A percentile compares a stretch with the other conserved stretches of the same genome.
Conservation (phyloP, 2,329 filamentous ascomycete genomes). For the Exophiala lecanii-corni region DNA sequence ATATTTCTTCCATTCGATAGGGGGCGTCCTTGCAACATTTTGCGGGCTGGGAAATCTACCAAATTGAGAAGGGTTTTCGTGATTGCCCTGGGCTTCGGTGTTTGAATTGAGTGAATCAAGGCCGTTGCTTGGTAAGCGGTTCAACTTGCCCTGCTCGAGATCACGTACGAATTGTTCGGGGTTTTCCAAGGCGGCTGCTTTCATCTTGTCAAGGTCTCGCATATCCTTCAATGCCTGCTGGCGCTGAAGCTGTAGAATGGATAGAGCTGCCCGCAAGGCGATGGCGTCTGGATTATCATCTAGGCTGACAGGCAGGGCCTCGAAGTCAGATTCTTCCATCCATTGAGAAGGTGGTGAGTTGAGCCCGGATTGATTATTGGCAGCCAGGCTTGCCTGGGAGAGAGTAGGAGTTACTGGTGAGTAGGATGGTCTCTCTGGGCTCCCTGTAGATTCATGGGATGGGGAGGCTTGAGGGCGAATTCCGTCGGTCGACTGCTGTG, state of each 20-base stretch:
- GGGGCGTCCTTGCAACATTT: conserved; percentile 77
- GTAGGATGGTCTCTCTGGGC: conserved; percentile 40
- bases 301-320: conserved; percentile 43
- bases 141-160: conserved; percentile 59
- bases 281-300: conserved; percentile 75
- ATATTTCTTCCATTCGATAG: conserved; percentile 93
- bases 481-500: no score
- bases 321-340: conserved; percentile 28
- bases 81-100: conserved; percentile 29
- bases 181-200: conserved; percentile 64
- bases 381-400: conserved; percentile 27
- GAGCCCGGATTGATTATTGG: conserved; percentile 9
- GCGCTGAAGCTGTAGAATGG: conserved; percentile 80
- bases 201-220: conserved; percentile 62
- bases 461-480: background rate
- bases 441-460: conserved; percentile 21
- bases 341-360: conserved; percentile 19
- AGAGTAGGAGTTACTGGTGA: conserved; percentile 45
- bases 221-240: conserved; percentile 74
- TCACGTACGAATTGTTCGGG: conserved; percentile 69
- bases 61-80: conserved; percentile 45
- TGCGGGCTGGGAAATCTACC: conserved; percentile 69
- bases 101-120: conserved; percentile 20
- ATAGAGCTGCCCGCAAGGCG: conserved; percentile 78
- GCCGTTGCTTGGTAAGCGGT: conserved; percentile 27